Evolutionary conservation across 176 grass and related monocot genomes (phyloP).

Genomic region (Sorghum bicolor): Sorghum_bicolor_NCBIv3 NC_012875.2:44335501-44336000

Average conservation of each 20-base stretch:
- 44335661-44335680: constrained; percentile 40
- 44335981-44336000: background rate
- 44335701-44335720: constrained; percentile 59
- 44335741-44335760: constrained; percentile 98
- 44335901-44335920: background rate
- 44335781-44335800: constrained; percentile 45
- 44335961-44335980: constrained; percentile 5
- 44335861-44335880: background rate
- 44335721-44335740: constrained; percentile 53
- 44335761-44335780: constrained; percentile 95
- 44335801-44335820: background rate
- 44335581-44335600: constrained; percentile 73
- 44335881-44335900: constrained; percentile 24
- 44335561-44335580: constrained; percentile 87
- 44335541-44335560: constrained; percentile 82
- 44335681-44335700: constrained; percentile 46
- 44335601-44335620: constrained; percentile 46
- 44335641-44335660: constrained; percentile 28
- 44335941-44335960: background rate
- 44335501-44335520: constrained; percentile 67
- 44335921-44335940: background rate
- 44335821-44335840: constrained; percentile 37
- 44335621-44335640: constrained; percentile 34
- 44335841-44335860: background rate
- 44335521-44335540: constrained; percentile 59